Percentiles rank a stretch among this genome's conserved stretches.
phyloP scores from a whole-genome alignment of 169 alveolate species.

The Eimeria acervulina region DNA sequence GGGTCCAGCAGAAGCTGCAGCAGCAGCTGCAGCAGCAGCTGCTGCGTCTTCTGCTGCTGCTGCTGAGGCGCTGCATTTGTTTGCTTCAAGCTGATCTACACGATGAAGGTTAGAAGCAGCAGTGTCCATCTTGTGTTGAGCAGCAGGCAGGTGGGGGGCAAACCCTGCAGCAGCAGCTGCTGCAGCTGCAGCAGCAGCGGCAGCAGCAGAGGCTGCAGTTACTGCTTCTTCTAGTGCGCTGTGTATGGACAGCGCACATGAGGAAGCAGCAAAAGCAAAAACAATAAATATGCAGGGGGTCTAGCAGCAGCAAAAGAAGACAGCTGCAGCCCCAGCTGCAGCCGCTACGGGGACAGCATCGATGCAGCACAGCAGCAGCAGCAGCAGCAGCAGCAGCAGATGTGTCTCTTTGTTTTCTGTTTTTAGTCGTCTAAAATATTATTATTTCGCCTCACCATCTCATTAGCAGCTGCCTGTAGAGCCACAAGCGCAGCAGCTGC shows the following conservation, averaged over 20 bases:
- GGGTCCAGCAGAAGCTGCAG: too few relatives aligned
- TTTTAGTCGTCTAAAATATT: neutral
- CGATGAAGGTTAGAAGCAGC: neutral
- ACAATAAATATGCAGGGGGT: neutral
- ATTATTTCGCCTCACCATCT: neutral
- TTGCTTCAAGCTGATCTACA: neutral
- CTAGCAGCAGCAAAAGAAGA: neutral
- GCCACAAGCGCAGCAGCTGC: neutral
- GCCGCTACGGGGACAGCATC: neutral
- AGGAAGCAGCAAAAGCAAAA: neutral
- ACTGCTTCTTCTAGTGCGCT: neutral
- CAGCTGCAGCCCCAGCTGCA: neutral
- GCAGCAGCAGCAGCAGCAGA: neutral
- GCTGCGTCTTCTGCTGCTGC: neutral
- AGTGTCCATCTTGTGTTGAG: neutral
- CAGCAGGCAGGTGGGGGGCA: neutral
- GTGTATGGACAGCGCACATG: neutral
- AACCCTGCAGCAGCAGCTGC: neutral
- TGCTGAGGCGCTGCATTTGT: neutral
- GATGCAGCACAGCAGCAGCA: neutral
- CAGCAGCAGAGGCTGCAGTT: neutral
- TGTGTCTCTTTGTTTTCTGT: neutral
- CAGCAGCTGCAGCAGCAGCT: neutral
- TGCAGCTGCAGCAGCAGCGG: slow-evolving; percentile 53
- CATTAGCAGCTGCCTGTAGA: neutral